These are phyloP conservation scores for Diphasiastrum complanatum DNA, from an alignment of 83 land plant species.

Conservation along the genomic window DNA sequence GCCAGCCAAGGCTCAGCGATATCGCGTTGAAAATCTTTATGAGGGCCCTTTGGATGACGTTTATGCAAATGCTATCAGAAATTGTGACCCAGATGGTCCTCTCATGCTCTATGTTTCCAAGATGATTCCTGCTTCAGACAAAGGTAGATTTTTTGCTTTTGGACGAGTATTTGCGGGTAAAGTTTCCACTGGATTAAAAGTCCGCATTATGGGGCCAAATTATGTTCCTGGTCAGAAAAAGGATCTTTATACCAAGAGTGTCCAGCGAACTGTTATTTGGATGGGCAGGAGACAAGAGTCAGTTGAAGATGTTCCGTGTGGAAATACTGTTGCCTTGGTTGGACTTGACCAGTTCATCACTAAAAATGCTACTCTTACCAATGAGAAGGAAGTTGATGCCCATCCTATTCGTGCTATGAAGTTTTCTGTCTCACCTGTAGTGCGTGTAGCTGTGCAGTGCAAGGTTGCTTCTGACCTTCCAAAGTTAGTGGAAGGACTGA, in stretches of 20 bases:
- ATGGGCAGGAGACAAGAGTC: too few species aligned
- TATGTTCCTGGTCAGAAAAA: conserved; percentile 14
- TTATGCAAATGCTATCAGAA: conserved; percentile 9
- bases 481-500: too few species aligned
- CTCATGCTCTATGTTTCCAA: conserved; percentile 16
- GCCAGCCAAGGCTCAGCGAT: conserved; percentile 9
- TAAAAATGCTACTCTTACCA: too few species aligned
- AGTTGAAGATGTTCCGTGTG: too few species aligned
- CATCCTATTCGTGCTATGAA: conserved; percentile 14
- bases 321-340: conserved; percentile 10
- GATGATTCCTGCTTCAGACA: too few species aligned
- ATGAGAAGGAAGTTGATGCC: conserved; percentile 6
- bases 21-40: conserved; percentile 17
- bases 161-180: conserved; percentile 10
- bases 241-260: conserved; percentile 12
- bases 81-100: conserved; percentile 15
- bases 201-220: conserved; percentile 15
- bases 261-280: conserved; percentile 15
- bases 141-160: too few species aligned
- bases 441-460: too few species aligned
- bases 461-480: too few species aligned
- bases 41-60: conserved; percentile 5
- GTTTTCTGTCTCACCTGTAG: too few species aligned
- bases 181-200: conserved; percentile 10
- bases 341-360: conserved; percentile 16